Evolutionary conservation across 202 grass and related monocot species (phyloP).

Genomic region (Panicum hallii): DNA sequence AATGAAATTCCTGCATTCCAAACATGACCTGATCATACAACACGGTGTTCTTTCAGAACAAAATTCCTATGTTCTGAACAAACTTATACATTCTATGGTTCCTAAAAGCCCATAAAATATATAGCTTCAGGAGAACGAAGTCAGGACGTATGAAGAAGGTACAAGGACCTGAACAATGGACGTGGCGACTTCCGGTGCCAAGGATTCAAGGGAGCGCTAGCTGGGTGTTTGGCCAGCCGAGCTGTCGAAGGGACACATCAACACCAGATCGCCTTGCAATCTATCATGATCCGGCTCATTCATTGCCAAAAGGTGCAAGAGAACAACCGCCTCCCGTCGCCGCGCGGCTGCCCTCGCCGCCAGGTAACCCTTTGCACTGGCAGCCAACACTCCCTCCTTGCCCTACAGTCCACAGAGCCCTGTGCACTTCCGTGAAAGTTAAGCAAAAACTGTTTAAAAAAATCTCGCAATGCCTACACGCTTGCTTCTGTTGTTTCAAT

Average conservation of each 20-base stretch:
- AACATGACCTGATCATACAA: not conserved
- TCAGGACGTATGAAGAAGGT: too few relatives aligned
- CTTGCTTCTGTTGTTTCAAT: not conserved
- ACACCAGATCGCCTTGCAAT: not conserved
- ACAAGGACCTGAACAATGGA: too few relatives aligned
- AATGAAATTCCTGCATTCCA: not conserved
- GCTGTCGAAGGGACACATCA: not conserved
- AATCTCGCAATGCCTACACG: not conserved
- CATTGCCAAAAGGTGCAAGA: constrained; percentile 31
- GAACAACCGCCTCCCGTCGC: not conserved
- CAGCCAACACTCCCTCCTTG: not conserved
- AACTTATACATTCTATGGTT: too few relatives aligned
- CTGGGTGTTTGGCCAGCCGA: not conserved
- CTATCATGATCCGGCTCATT: constrained; percentile 19
- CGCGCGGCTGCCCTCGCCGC: constrained; percentile 28
- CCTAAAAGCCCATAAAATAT: too few relatives aligned
- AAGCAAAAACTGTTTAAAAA: too few relatives aligned
- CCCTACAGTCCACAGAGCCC: not conserved
- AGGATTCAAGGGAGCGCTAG: not conserved
- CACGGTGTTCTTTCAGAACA: not conserved
- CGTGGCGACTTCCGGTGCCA: too few relatives aligned
- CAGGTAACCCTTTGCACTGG: not conserved
- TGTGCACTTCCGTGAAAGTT: not conserved
- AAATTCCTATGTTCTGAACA: not conserved
- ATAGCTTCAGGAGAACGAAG: too few relatives aligned